Evolutionary conservation across 345 rosid species (phyloP), one percentile per base, ranked within the genome.

Genomic region (Cochlearia excelsa): DNA sequence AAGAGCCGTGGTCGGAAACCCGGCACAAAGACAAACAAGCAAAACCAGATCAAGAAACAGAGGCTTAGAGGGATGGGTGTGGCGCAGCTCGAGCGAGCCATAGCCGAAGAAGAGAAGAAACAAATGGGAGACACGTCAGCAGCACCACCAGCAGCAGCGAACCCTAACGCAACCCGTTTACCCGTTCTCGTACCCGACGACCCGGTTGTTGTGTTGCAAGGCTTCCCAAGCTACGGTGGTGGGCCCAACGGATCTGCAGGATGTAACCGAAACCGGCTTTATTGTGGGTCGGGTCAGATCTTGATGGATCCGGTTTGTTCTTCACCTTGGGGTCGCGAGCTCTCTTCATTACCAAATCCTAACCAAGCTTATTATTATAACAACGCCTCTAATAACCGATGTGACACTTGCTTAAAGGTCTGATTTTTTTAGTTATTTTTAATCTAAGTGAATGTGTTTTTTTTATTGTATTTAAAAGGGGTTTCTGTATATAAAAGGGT

Each of bases 311-410:
- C 60, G 70, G 65, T 64, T 57, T 51, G 44, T 31, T 57, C 70
- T 63, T 37, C 40, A 4, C 43, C 65, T 27, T 48, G 69, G 74
- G 65, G 66, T 62, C 68, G 41, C 9, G 92, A 86, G 90, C 96
- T 84, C 91, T 76, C 97, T 90, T 87, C 95, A 84, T 82, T 80
- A 56, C 89, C 91, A 82, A 91, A 82, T 67, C 73, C 46, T 47
- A 16, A 16, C 23, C 75, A 81, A 69, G 44, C 72, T 53, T 56
- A 7, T 26, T 16, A 16, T 16, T 16, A 16, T 16, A 16, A 16
- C 23, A 53, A 38, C 61, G 43, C 61, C 4, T 30, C 59, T 63
- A 51, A 74, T 23, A 64, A 70, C 26, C 57, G 45, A 26, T 81
- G 81, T 70, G 80, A 81, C 59, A 30, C 72, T 53, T 81, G 82